A percentile compares a stretch with the other conserved stretches of the same genome.
Conservation (phyloP, 768 basidiomycete species). For the Pisolithus microcarpus region DNA sequence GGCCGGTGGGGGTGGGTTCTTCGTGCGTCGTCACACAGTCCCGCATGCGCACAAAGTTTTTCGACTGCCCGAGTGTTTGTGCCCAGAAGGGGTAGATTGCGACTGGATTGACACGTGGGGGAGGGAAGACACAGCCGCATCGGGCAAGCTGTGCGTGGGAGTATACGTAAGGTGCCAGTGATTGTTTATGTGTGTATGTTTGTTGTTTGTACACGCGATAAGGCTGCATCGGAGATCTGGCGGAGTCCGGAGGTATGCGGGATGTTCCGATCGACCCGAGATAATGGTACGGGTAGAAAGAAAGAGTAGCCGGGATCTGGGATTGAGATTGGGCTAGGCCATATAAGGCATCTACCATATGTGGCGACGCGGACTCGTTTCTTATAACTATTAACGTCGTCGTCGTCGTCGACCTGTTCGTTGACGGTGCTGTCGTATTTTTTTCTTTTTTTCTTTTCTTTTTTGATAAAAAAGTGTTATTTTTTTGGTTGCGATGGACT, state of each 20-base stretch:
- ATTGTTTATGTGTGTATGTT: constrained; percentile 15
- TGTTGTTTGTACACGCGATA: constrained; percentile 11
- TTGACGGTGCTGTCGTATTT: neutral
- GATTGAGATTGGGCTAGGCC: constrained; percentile 21
- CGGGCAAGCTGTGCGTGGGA: constrained; percentile 27
- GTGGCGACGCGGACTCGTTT: constrained; percentile 23
- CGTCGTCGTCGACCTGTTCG: neutral
- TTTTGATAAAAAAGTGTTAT: neutral
- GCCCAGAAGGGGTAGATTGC: too few species aligned
- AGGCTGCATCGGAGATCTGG: constrained; percentile 23
- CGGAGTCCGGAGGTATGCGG: constrained; percentile 19
- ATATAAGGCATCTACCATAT: constrained; percentile 18
- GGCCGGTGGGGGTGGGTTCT: too few species aligned
- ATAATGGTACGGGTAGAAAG: constrained; percentile 28
- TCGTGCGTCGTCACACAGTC: too few species aligned
- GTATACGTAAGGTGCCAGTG: constrained; percentile 23
- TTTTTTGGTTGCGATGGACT: constrained; percentile 34
- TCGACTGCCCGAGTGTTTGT: too few species aligned
- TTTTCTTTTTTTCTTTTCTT: constrained; percentile 7
- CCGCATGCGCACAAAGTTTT: too few species aligned
- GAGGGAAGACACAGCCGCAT: too few species aligned
- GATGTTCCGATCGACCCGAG: constrained; percentile 27
- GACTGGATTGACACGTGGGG: too few species aligned
- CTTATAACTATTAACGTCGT: constrained; percentile 23
- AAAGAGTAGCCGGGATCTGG: constrained; percentile 35